Evolutionary conservation across 345 rosid species (phyloP), one percentile per base, ranked within the genome.

Genomic region (Kandelia obovata): DNA sequence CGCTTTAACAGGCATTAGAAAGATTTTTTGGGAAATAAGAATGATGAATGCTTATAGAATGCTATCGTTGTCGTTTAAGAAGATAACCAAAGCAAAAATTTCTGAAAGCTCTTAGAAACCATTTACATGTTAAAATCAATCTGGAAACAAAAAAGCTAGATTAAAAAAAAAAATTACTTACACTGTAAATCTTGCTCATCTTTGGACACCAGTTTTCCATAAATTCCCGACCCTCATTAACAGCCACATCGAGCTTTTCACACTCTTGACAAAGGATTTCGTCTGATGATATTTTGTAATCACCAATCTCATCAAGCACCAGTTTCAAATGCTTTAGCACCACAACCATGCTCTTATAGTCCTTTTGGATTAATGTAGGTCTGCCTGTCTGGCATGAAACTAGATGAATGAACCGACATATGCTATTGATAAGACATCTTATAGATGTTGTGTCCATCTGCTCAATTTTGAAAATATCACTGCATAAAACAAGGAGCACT

Each of bases 341-440:
- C 46, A 66, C 75, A 60, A 77, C 85, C 79, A 84, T 83, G 69
- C 73, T 80, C 64, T 77, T 82, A 69, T 81, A 86, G 78, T 86
- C 85, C 79, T 78, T 82, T 62, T 81, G 90, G 70, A 91, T 75
- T 31, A 87, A 87, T 53, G 57, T 75, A 60, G 70, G 68, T 71
- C 76, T 87, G 75, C 78, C 80, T 61, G 83, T 85, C 78, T 81
- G 92, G 88, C 98, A 94, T 26, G 89, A 86, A 62, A 88, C 90
- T 57, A 91, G 81, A 87, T 84, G 97, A 73, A 89, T 86, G 77
- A 88, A 87, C 65, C 98, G 90, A 80, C 92, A 88, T 35, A 84
- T 83, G 73, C 95, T 94, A 78, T 94, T 91, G 77, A 88, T 77
- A 62, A 91, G 88, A 82, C 92, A 83, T 71, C 85, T 80, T 32